These are phyloP conservation scores for Selenicereus undatus DNA, from an alignment of 148 eudicot species.

Conservation along the genomic window DNA sequence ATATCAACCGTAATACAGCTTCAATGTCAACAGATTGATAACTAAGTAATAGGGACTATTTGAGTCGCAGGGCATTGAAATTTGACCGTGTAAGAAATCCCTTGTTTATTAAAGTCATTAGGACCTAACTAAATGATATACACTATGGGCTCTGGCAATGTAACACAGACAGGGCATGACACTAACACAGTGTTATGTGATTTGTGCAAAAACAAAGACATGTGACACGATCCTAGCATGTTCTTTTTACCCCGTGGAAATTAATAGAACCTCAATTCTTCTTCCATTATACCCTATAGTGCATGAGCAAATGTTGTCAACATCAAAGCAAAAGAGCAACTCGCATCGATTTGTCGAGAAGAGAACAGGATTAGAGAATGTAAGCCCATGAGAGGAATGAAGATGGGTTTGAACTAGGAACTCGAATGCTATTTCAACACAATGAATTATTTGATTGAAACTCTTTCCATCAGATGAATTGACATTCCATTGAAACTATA, in stretches of 20 bases:
- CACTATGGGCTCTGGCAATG: neutral
- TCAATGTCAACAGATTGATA: neutral
- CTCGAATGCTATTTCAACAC: neutral
- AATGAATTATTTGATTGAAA: neutral
- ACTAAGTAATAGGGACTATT: neutral
- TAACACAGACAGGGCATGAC: neutral
- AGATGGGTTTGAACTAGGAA: neutral
- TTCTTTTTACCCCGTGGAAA: neutral
- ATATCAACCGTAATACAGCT: conserved; percentile 10
- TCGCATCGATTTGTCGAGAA: neutral
- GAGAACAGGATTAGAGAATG: neutral
- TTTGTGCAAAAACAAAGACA: neutral
- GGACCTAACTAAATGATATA: neutral
- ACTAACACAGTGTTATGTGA: neutral
- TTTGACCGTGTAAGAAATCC: neutral
- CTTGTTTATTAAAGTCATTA: neutral
- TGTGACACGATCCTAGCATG: neutral
- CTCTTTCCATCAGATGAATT: neutral
- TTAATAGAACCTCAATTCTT: neutral
- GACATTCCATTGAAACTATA: neutral
- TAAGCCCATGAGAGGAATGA: neutral
- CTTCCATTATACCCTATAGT: neutral
- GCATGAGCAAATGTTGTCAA: neutral
- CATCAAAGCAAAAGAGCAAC: neutral
- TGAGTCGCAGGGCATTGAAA: neutral